Evolutionary conservation across 768 basidiomycete genomes (phyloP).

Genomic region (Kwoniella heveanensis): DNA sequence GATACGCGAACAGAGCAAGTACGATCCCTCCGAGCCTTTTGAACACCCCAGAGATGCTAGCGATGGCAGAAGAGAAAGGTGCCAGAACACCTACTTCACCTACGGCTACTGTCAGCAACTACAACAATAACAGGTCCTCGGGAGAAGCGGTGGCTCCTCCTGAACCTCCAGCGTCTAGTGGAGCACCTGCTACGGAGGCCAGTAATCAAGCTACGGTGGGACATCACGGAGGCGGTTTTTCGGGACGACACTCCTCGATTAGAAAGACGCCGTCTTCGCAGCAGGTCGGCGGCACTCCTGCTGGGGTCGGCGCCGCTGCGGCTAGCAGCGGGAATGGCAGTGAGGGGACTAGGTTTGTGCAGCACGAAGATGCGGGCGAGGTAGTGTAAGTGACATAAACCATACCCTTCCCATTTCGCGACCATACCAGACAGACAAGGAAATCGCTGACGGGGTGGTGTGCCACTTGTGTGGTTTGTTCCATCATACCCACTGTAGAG

Average conservation of each 20-base stretch:
- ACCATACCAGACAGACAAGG: too few species aligned
- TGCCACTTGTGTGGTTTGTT: neutral
- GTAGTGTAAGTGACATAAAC: conserved; percentile 46
- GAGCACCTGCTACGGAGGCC: conserved; percentile 8
- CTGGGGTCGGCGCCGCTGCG: neutral
- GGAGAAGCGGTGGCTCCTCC: neutral
- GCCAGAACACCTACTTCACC: conserved; percentile 2
- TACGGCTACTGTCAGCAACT: neutral
- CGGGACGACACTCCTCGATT: conserved; percentile 21
- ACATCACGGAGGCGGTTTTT: conserved; percentile 9
- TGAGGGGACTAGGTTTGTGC: conserved; percentile 26
- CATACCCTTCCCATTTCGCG: too few species aligned
- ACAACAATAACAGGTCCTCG: neutral
- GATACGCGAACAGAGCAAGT: neutral
- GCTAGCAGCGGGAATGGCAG: neutral
- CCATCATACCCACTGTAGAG: conserved; percentile 19
- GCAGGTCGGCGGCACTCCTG: neutral
- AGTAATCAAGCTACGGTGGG: conserved; percentile 19
- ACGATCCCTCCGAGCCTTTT: conserved; percentile 1
- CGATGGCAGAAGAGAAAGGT: conserved; percentile 16
- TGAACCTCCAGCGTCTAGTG: neutral
- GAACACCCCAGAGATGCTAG: conserved; percentile 19
- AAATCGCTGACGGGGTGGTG: too few species aligned
- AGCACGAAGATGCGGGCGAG: conserved; percentile 40
- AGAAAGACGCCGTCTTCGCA: conserved; percentile 23